Base-by-base conservation (phyloP, 768 basidiomycete species). In the Trametes punicea region DNA sequence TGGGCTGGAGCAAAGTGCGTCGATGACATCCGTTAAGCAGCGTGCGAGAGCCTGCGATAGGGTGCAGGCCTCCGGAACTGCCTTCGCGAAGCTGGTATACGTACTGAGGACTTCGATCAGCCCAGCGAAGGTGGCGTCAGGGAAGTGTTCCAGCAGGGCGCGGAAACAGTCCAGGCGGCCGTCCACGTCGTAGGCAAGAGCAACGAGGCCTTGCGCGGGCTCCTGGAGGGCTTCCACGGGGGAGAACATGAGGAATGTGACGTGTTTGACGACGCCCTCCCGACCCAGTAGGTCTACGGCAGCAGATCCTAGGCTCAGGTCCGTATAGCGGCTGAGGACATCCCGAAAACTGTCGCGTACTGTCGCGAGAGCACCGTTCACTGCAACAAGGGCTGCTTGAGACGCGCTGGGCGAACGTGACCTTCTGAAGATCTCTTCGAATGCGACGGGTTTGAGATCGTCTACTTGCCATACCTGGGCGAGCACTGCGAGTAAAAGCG, bases 21-120 rank as follows among this genome's bases (percentile, higher is more conserved):
- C 94, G 54, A 98, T 81, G 55, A 97, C 81, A 65, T 99, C 97
- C 11, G 92, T 91, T 63, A 98, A 80, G 70, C 94, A 96, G 3
- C 88, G 85, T 16, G 97, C 97, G 21, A 98, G 81, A 18, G 90
- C 86, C 63, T 90, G 90, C 4, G 97, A 91, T n/a, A 93, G 67
- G 46, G 80, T 85, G 67, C 91, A 93, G 0, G 94, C 95, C 67
- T 98, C 97, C 0, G 90, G 87, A 4, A 91, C 79, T 11, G 66
- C 62, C 10, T 75, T 69, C 0, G 90, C 88, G 60, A 84, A 81
- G 15, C 73, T 71, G 47, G 77, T 76, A 72, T 93, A 98, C 1
- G 71, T 79, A 23, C 74, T 70, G 9, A 98, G 77, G 64, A 85
- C 87, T n/a, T 74, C 73, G 46, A 81, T 76, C 26, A 97, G 75